phyloP scores from a whole-genome alignment of 164 flowering plant species.

The Aristolochia fimbriata region DNA sequence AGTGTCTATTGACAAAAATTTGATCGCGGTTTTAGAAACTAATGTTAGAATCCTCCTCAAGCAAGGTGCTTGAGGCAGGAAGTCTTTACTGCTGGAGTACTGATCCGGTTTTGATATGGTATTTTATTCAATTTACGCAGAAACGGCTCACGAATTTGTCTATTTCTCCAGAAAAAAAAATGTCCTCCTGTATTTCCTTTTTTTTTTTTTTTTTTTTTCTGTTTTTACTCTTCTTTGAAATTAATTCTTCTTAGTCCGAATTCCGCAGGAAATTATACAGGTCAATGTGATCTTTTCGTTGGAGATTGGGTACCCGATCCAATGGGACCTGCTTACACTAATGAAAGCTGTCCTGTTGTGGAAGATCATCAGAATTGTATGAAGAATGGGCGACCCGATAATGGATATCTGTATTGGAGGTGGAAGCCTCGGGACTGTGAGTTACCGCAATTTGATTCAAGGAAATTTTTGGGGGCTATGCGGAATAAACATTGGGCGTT shows the following conservation, averaged over 20 bases:
- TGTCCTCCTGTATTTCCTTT: neutral
- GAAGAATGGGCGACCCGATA: slow-evolving; percentile 86
- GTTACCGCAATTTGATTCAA: slow-evolving; percentile 49
- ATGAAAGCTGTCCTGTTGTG: slow-evolving; percentile 53
- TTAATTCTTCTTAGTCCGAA: neutral
- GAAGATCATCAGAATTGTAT: slow-evolving; percentile 87
- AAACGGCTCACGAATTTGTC: neutral
- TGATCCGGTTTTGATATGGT: too few relatives aligned
- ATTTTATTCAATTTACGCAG: too few relatives aligned
- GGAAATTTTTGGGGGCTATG: slow-evolving; percentile 65
- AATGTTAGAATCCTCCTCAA: too few relatives aligned
- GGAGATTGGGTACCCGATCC: slow-evolving; percentile 81
- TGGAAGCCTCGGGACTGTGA: slow-evolving; percentile 75
- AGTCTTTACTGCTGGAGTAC: too few relatives aligned
- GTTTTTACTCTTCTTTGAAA: neutral
- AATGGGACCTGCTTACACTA: slow-evolving; percentile 67
- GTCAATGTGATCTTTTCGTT: slow-evolving; percentile 55
- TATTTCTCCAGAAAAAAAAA: neutral
- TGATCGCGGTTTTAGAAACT: too few relatives aligned
- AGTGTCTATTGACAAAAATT: too few relatives aligned
- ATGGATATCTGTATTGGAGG: slow-evolving; percentile 75
- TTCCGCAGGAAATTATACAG: slow-evolving; percentile 17
- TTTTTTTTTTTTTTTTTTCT: neutral
- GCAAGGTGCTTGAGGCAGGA: too few relatives aligned
- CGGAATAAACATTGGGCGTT: slow-evolving; percentile 71